A percentile compares a stretch with the other conserved stretches of the same genome.
These are phyloP conservation scores for Pythium vanterpoolii DNA, from an alignment of 352 stramenopile species.

Conservation along the genomic window DNA sequence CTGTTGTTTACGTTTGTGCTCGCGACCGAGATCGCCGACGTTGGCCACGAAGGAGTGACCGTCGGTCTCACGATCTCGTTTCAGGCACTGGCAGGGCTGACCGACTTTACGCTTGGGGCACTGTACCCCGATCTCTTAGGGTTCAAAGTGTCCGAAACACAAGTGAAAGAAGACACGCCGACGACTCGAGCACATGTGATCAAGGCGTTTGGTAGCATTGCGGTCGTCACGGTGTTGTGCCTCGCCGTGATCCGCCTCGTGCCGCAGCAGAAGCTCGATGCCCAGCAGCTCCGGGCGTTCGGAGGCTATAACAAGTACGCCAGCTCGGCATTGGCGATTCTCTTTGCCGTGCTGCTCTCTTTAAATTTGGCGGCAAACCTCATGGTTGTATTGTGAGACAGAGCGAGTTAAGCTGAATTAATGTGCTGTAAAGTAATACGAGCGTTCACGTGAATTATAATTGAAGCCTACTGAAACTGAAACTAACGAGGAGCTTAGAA, in stretches of 20 bases:
- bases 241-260: slow-evolving; percentile 11
- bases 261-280: slow-evolving; percentile 43
- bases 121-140: slow-evolving; percentile 25
- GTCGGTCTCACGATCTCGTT: slow-evolving; percentile 51
- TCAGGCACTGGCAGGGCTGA: slow-evolving; percentile 34
- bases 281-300: slow-evolving; percentile 44
- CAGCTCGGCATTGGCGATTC: slow-evolving; percentile 4
- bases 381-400: slow-evolving; percentile 7
- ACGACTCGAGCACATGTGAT: background rate
- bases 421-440: no score
- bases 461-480: no score
- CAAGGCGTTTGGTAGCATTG: background rate
- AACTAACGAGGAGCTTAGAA: no score
- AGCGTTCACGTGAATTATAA: no score
- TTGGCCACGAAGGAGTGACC: slow-evolving; percentile 49
- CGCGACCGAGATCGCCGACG: slow-evolving; percentile 49
- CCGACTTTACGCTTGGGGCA: slow-evolving; percentile 23
- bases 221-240: slow-evolving; percentile 1
- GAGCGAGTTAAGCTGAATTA: background rate
- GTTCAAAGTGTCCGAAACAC: background rate
- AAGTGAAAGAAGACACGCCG: background rate
- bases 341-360: slow-evolving; percentile 1
- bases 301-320: slow-evolving; percentile 43
- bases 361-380: slow-evolving; percentile 12
- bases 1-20: slow-evolving; percentile 40